A percentile compares a stretch with the other conserved stretches of the same genome.
Conservation (phyloP, 192 early-diverging fungal genomes). For the Spizellomyces sp. region DNA sequence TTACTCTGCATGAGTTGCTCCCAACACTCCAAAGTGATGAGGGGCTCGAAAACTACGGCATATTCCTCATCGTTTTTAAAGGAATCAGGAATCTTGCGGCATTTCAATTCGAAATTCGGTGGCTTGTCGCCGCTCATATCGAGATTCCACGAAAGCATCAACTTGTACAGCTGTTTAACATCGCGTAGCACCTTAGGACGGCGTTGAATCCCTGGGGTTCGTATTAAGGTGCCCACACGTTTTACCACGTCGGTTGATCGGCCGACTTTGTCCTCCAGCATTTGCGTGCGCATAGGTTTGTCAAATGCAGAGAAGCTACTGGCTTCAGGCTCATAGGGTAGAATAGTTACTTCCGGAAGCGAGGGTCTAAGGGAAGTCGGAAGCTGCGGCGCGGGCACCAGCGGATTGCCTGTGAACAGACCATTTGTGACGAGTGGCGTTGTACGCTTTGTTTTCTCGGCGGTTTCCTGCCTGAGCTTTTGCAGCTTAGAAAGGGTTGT, state of each 20-base stretch:
- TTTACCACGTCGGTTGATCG: no score
- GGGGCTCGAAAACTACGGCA: conserved; percentile 70
- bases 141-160: conserved; percentile 34
- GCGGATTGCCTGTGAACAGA: background rate
- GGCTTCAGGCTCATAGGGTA: background rate
- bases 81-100: conserved; percentile 54
- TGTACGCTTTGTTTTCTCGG: background rate
- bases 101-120: conserved; percentile 33
- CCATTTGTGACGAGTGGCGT: no score
- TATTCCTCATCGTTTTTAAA: conserved; percentile 68
- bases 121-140: conserved; percentile 39
- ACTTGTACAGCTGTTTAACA: conserved; percentile 36
- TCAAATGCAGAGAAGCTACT: conserved; percentile 2
- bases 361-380: background rate
- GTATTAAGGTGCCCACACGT: background rate
- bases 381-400: background rate
- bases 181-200: conserved; percentile 17
- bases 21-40: conserved; percentile 86
- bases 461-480: conserved; percentile 8
- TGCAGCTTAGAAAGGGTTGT: conserved; percentile 13
- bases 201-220: background rate
- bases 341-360: background rate
- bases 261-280: background rate
- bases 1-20: conserved; percentile 72
- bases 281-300: conserved; percentile 2